Conservation (phyloP, 441 rosid genomes). For the Gossypium schwendimanii region DNA sequence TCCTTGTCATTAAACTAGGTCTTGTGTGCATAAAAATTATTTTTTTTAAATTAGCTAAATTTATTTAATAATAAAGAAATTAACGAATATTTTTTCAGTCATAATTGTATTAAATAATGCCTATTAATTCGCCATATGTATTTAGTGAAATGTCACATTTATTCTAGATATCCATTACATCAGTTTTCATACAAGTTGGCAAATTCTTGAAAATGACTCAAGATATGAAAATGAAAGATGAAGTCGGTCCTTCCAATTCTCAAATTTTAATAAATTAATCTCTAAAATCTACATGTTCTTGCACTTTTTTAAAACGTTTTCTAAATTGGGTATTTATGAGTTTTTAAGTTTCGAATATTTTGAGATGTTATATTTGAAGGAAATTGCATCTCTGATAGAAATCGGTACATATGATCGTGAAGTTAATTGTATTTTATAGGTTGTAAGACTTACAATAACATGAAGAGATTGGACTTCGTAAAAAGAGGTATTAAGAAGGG, state of each 20-base stretch:
- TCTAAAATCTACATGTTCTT: background rate
- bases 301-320: background rate
- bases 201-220: background rate
- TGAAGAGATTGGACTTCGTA: no score
- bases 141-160: no score
- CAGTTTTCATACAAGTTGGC: background rate
- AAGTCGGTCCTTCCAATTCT: background rate
- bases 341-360: background rate
- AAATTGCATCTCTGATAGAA: background rate
- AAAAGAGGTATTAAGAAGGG: no score
- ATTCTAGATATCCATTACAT: no score
- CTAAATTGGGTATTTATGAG: background rate
- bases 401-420: background rate
- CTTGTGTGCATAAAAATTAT: no score
- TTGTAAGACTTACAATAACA: background rate
- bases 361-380: background rate
- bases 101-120: no score
- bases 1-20: no score
- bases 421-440: background rate
- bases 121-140: no score
- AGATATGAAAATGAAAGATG: background rate
- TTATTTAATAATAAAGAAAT: no score
- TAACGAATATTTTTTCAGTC: no score
- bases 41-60: no score
- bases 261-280: no score